phyloP scores from a whole-genome alignment of 257 asterid genomes.

The Avicennia marina region DNA sequence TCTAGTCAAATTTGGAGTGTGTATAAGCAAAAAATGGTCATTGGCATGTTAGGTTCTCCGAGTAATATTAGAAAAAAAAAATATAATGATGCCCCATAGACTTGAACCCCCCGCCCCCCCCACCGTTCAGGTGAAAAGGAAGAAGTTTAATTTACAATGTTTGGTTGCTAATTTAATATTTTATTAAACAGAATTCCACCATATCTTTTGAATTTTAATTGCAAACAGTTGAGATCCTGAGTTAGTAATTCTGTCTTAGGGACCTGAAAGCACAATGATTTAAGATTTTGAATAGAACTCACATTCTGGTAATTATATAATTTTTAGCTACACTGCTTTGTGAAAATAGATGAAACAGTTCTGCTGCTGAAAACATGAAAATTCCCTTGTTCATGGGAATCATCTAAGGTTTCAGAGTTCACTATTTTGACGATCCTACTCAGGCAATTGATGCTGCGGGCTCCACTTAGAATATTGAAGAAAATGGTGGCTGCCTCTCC shows the following conservation, averaged over 20 bases:
- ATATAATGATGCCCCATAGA: background rate
- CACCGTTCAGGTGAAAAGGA: background rate
- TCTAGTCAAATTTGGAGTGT: background rate
- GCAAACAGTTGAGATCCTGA: background rate
- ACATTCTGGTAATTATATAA: background rate
- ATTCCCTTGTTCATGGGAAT: background rate
- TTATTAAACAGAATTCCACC: background rate
- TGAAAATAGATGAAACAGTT: too few species aligned
- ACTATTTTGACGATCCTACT: slow-evolving; percentile 7
- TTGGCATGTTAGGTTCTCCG: background rate
- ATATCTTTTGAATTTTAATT: background rate
- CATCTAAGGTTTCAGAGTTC: background rate
- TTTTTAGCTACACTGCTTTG: too few species aligned
- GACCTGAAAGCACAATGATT: background rate
- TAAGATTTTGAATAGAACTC: background rate
- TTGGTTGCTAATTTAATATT: background rate
- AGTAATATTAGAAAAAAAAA: background rate
- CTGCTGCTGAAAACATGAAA: slow-evolving; percentile 5
- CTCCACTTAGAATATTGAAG: slow-evolving; percentile 13
- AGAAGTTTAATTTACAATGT: background rate
- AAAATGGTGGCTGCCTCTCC: slow-evolving; percentile 9
- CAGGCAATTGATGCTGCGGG: slow-evolving; percentile 10
- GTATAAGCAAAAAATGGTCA: too few species aligned
- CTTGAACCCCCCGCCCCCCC: too few species aligned
- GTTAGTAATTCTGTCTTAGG: background rate